These are phyloP conservation scores for Omphalotus olearius DNA, from an alignment of 1,284 basidiomycete genomes.

Conservation along the genomic window DNA sequence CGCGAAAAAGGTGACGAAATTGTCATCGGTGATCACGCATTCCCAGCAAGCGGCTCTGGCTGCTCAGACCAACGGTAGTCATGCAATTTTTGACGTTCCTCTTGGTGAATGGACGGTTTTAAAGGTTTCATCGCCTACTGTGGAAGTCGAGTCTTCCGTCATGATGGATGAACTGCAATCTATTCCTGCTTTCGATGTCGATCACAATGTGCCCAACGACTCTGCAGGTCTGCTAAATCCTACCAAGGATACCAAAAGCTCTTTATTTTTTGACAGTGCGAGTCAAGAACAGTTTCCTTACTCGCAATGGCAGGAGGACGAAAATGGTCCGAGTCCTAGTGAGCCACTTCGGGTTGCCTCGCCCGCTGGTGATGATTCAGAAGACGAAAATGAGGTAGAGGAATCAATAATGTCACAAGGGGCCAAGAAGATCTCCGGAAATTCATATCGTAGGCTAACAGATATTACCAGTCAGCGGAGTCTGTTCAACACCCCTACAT, in stretches of 20 bases:
- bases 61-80: too few relatives aligned
- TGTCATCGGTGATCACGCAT: neutral
- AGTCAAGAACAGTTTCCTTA: constrained; percentile 43
- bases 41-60: too few relatives aligned
- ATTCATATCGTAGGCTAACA: constrained; percentile 42
- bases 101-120: too few relatives aligned
- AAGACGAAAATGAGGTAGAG: constrained; percentile 31
- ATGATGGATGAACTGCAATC: constrained; percentile 3
- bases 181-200: neutral
- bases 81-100: too few relatives aligned
- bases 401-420: constrained; percentile 21
- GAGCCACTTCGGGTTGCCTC: too few relatives aligned
- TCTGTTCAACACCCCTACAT: constrained; percentile 30
- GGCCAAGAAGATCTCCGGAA: constrained; percentile 17
- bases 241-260: constrained; percentile 10
- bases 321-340: neutral
- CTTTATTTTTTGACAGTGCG: constrained; percentile 38
- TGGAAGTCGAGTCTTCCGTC: neutral
- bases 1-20: neutral
- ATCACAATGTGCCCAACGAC: neutral
- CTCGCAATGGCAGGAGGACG: constrained; percentile 33
- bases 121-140: neutral
- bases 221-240: neutral
- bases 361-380: constrained; percentile 27
- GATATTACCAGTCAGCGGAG: constrained; percentile 43